A percentile compares a stretch with the other conserved stretches of the same genome.
These are phyloP conservation scores for Myxozyma nipponensis DNA, from an alignment of 805 yeast genomes.

Conservation along the genomic window DNA sequence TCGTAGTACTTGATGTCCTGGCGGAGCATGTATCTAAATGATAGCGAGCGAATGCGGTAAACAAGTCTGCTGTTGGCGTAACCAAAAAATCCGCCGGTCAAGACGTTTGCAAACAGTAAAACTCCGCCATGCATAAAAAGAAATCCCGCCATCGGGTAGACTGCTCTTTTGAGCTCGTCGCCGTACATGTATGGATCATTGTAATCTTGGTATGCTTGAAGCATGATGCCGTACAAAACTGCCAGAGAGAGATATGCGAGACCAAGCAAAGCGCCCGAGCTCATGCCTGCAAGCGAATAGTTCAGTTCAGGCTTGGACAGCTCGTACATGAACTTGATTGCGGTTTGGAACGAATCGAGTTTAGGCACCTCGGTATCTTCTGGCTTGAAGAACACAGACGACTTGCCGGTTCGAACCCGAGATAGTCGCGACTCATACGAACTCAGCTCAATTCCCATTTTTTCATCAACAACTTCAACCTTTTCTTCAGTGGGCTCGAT, in stretches of 20 bases:
- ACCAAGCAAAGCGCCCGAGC: conserved; percentile 22
- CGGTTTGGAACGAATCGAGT: not conserved
- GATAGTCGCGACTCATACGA: conserved; percentile 5
- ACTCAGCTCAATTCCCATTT: conserved; percentile 12
- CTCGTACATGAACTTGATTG: conserved; percentile 1
- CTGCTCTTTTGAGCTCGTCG: conserved; percentile 9
- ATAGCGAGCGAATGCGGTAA: conserved; percentile 28
- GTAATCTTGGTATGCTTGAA: conserved; percentile 16
- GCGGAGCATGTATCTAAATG: conserved; percentile 30
- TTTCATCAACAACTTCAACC: conserved; percentile 8
- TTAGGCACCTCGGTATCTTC: not conserved
- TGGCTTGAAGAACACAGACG: not conserved
- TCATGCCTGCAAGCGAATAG: conserved; percentile 9
- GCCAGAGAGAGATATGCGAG: conserved; percentile 15
- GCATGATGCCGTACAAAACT: conserved; percentile 15
- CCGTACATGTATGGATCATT: conserved; percentile 8
- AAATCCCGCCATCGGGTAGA: conserved; percentile 21
- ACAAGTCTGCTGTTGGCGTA: conserved; percentile 27
- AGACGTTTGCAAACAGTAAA: conserved; percentile 14
- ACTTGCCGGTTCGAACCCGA: conserved; percentile 10
- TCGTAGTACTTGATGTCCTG: conserved; percentile 36
- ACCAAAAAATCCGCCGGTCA: conserved; percentile 24
- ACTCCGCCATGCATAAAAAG: conserved; percentile 18
- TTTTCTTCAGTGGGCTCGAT: conserved; percentile 16
- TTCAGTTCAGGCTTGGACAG: conserved; percentile 7